Evolutionary conservation across 371 early-diverging fungal species (phyloP).

Genomic region (Mucor sp.): DNA sequence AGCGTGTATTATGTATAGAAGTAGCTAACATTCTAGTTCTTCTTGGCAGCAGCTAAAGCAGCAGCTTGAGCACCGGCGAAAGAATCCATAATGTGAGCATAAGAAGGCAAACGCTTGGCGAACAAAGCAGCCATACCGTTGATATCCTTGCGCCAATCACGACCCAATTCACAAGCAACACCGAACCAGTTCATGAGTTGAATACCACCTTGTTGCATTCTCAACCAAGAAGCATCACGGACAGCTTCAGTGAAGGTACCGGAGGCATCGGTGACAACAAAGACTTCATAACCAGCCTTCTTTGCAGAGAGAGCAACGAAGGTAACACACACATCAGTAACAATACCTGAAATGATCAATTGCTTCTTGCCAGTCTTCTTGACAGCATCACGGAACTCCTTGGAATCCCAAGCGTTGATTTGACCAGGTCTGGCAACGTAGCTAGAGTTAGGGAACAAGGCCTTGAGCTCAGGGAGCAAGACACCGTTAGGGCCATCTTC

Average conservation of each 20-base stretch:
- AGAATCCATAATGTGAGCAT: constrained; percentile 30
- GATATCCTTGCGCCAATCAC: constrained; percentile 30
- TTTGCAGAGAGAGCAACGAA: constrained; percentile 35
- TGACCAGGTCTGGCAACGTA: constrained; percentile 32
- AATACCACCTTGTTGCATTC: constrained; percentile 30
- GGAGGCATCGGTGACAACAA: constrained; percentile 33
- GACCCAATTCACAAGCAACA: constrained; percentile 34
- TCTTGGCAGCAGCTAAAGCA: constrained; percentile 1
- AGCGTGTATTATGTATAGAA: not conserved
- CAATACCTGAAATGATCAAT: constrained; percentile 35
- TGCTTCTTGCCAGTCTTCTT: constrained; percentile 34
- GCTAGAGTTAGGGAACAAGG: constrained; percentile 27
- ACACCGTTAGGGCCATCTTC: constrained; percentile 34
- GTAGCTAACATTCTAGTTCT: not conserved
- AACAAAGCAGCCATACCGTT: constrained; percentile 31
- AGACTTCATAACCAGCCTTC: constrained; percentile 35
- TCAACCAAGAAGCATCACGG: constrained; percentile 31
- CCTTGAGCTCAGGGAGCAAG: constrained; percentile 22
- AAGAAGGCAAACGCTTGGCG: constrained; percentile 27
- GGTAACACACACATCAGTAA: constrained; percentile 36
- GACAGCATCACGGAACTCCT: constrained; percentile 23
- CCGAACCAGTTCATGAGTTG: constrained; percentile 27
- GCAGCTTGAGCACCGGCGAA: constrained; percentile 27
- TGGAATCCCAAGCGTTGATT: constrained; percentile 36
- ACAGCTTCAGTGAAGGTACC: constrained; percentile 26